Base-by-base conservation (phyloP, 495 filamentous ascomycete genomes). In the Annulohypoxylon nitens region DNA sequence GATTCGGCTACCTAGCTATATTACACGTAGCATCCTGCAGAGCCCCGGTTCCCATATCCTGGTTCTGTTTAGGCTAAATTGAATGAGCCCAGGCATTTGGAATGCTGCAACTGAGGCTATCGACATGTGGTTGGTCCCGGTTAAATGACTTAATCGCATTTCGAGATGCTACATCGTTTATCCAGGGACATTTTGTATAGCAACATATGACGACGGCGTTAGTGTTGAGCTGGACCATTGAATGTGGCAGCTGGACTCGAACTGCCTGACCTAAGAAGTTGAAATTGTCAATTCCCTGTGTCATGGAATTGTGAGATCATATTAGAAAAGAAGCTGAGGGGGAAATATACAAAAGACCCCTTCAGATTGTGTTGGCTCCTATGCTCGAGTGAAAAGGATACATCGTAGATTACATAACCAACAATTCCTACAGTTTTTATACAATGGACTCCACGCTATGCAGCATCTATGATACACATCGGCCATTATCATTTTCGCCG, bases 381-480 rank as follows among this genome's bases (percentile, higher is more conserved):
- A 23, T 37, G 6, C 34, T 33, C n/a, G 11, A 39, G 20, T 14
- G 3, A 25, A 60, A 60, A 45, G 12, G 12, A 23, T 39, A 43
- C 57, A 59, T n/a, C 12, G 33, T 47, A 55, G 43, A 34, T 57
- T 51, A 59, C 33, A 12, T 45, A 61, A 9, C 33, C 53, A 41
- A 62, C 16, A 25, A 39, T 39, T 23, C 61, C 30, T 5, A 48
- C 25, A 39, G 41, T 25, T 50, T 61, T 55, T 66, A 59, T 64
- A 60, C 62, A 73, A 57, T 53, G 12, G 54, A 73, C 72, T 71
- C 74, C 50, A 45, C 68, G 71, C 74, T 75, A 78, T 76, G 70
- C 74, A 66, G 67, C 60, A 58, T 64, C 63, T 61, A 67, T 74
- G 34, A 58, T 67, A 75, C 59, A 69, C 20, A 47, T 2, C 4